A percentile compares a stretch with the other conserved stretches of the same genome.
Conservation (phyloP, 169 alveolate species). For the Haemoproteus tartakovskyi region DNA sequence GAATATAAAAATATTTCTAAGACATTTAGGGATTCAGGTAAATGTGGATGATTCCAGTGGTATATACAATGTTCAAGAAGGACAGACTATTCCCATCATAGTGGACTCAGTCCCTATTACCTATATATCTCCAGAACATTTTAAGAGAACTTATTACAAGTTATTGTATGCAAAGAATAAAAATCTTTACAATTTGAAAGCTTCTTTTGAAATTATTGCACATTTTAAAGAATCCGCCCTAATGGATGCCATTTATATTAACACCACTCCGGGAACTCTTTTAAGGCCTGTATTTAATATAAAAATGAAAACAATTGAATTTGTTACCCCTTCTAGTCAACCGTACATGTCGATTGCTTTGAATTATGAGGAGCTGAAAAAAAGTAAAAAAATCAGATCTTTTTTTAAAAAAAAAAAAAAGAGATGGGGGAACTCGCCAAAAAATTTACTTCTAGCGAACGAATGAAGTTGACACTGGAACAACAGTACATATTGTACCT, state of each 20-base stretch:
- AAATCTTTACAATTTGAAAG: conserved; percentile 36
- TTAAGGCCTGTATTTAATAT: conserved; percentile 95
- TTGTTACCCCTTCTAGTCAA: conserved; percentile 96
- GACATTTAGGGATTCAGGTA: conserved; percentile 40
- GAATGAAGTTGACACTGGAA: conserved; percentile 10
- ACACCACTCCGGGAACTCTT: conserved; percentile 95
- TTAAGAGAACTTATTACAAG: conserved; percentile 66
- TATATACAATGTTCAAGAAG: conserved; percentile 27
- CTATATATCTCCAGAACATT: conserved; percentile 76
- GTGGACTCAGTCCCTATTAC: conserved; percentile 67
- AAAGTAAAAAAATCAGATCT: conserved; percentile 23
- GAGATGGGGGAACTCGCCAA: not conserved
- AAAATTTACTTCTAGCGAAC: no score
- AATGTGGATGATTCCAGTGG: conserved; percentile 63
- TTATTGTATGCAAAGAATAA: conserved; percentile 58
- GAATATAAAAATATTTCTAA: conserved; percentile 51
- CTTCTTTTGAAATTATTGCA: conserved; percentile 55
- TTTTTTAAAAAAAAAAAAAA: conserved; percentile 33
- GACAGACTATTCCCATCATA: conserved; percentile 47
- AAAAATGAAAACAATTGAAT: conserved; percentile 87
- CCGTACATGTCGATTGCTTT: conserved; percentile 91
- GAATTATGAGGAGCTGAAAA: conserved; percentile 66
- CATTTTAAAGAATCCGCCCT: conserved; percentile 25
- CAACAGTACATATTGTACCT: conserved; percentile 16
- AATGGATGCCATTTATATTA: conserved; percentile 89